Evolutionary conservation across 2,329 filamentous ascomycete species (phyloP), one percentile per base, ranked within the genome.

Genomic region (Colletotrichum tabaci): DNA sequence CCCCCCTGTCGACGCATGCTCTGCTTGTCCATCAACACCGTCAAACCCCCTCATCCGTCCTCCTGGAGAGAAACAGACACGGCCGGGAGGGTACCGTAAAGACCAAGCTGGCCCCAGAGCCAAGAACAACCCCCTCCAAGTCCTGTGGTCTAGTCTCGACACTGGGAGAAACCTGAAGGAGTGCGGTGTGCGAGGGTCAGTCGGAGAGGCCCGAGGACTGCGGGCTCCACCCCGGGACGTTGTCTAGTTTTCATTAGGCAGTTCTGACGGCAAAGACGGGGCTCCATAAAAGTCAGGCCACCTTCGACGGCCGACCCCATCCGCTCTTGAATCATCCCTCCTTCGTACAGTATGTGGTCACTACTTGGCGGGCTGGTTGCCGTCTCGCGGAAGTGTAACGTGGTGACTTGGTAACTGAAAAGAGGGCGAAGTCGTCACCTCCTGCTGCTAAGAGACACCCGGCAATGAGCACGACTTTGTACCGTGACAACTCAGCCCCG

Each of bases 281-380:
- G 61, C 53, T 42, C 69, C 69, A 72, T 64, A 72, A 72, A 64
- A 72, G 69, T 72, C 69, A 72, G 58, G 69, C 69, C 69, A 72
- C 60, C 69, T 71, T 57, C 12, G 53, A 42, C 53, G n/a, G 53
- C 53, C 65, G 53, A 46, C 47, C 50, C 67, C 69, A 69, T 64
- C 65, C 47, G 38, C 66, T 58, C 65, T 60, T 47, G 68, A 68
- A 58, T 64, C 53, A 42, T 63, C 58, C 58, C 58, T 63, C 60
- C 47, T 69, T 71, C 55, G 46, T 64, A 58, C 52, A 55, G 49
- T 21, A 23, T 52, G 46, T n/a, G 30, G 55, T 47, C 26, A 9
- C 16, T 30, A 50, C 46, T 35, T 40, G 57, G 23, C 2, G 18
- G 16, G 60, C 9, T 52, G 35, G 7, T 26, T 26, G 21, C 56